Percentiles rank a stretch among this genome's conserved stretches.
phyloP scores from a whole-genome alignment of 2,329 filamentous ascomycete species.

The Phyllosticta ampelicida region DNA sequence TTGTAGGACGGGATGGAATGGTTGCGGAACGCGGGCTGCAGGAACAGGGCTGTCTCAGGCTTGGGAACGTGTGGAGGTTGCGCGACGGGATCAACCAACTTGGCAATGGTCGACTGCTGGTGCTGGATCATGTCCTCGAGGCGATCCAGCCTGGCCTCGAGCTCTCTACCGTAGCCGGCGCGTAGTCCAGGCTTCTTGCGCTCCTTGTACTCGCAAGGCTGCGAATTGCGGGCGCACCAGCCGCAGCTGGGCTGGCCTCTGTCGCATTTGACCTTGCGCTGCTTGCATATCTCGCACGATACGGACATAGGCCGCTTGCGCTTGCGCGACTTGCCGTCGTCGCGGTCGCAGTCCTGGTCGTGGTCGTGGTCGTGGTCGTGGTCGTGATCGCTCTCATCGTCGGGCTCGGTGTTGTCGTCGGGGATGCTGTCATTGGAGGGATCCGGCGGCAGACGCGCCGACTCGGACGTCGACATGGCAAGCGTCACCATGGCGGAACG shows the following conservation, averaged over 20 bases:
- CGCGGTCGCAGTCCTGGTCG: background rate
- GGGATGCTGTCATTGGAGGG: slow-evolving; percentile 16
- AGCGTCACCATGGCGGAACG: background rate
- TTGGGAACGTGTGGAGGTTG: slow-evolving; percentile 30
- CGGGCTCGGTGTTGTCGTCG: slow-evolving; percentile 20
- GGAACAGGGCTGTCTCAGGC: slow-evolving; percentile 36
- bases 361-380: slow-evolving; percentile 19
- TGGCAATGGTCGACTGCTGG: slow-evolving; percentile 37
- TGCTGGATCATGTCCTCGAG: slow-evolving; percentile 34
- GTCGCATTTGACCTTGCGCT: slow-evolving; percentile 62
- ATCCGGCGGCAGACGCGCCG: background rate
- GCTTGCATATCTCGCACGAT: slow-evolving; percentile 65
- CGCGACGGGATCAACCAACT: slow-evolving; percentile 28
- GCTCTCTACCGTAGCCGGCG: slow-evolving; percentile 51
- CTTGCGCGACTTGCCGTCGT: slow-evolving; percentile 26
- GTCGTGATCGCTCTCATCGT: slow-evolving; percentile 21
- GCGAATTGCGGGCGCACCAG: slow-evolving; percentile 58
- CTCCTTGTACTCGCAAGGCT: slow-evolving; percentile 58
- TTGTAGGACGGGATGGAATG: slow-evolving; percentile 17
- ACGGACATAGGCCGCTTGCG: slow-evolving; percentile 43
- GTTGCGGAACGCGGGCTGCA: slow-evolving; percentile 27
- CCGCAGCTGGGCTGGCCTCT: slow-evolving; percentile 65
- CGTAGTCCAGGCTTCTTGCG: slow-evolving; percentile 57
- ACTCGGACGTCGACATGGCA: background rate
- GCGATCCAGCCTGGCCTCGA: slow-evolving; percentile 46